Evolutionary conservation across 805 yeast genomes (phyloP).

Genomic region (Metschnikowia colocasiae): DNA sequence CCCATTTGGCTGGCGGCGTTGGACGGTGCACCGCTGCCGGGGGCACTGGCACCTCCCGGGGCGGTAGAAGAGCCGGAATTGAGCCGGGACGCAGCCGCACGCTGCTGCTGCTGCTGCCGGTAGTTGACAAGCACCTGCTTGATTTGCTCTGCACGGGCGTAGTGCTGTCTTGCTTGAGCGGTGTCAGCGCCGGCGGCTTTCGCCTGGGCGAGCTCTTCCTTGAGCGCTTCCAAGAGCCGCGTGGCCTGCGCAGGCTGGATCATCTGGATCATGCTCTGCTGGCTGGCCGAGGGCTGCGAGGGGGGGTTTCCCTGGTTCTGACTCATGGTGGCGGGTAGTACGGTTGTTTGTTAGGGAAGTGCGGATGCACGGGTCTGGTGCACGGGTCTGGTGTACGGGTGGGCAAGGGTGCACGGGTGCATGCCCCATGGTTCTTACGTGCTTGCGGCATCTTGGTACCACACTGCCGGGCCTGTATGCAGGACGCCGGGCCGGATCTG

Average conservation of each 20-base stretch:
- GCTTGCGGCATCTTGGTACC: too few relatives aligned
- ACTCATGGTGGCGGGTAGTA: constrained; percentile 12
- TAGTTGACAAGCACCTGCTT: constrained; percentile 57
- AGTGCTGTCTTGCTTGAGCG: constrained; percentile 57
- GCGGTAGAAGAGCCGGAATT: not conserved
- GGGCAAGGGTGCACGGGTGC: not conserved
- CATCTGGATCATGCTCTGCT: constrained; percentile 18
- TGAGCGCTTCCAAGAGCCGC: constrained; percentile 57
- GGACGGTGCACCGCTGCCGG: not conserved
- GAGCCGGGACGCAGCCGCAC: constrained; percentile 15
- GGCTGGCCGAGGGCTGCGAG: constrained; percentile 10
- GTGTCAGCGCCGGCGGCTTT: constrained; percentile 49
- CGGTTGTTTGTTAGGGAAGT: not conserved
- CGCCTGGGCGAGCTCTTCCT: constrained; percentile 56
- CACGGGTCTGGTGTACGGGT: too few relatives aligned
- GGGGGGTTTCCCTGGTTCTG: constrained; percentile 9
- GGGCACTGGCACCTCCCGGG: not conserved
- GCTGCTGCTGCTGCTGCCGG: constrained; percentile 48
- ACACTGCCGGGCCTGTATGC: too few relatives aligned
- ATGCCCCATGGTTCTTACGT: too few relatives aligned
- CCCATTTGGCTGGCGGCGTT: not conserved
- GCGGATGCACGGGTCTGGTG: constrained; percentile 11
- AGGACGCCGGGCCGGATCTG: too few relatives aligned
- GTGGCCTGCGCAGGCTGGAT: constrained; percentile 51
- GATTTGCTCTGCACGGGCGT: constrained; percentile 59